Percentiles rank a stretch among this genome's conserved stretches.
These are phyloP conservation scores for Monosporascus sp. DNA, from an alignment of 2,329 filamentous ascomycete genomes.

Conservation along the genomic window DNA sequence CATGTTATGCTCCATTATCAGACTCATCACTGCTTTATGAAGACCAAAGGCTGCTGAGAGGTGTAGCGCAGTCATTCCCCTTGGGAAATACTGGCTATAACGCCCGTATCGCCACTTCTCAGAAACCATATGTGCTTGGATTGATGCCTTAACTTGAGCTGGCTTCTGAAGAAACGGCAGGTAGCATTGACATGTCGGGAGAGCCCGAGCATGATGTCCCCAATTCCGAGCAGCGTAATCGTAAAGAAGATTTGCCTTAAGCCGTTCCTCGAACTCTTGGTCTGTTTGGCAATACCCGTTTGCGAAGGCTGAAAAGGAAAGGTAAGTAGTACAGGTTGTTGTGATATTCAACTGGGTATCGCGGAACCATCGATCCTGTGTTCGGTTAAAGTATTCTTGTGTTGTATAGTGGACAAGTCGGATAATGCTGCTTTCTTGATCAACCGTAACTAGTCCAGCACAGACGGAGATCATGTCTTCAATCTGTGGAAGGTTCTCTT, in stretches of 20 bases:
- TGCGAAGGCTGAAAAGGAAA: conserved; percentile 22
- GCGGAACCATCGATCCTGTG: conserved; percentile 23
- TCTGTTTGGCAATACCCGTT: background rate
- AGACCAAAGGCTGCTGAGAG: no score
- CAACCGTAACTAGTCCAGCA: conserved; percentile 33
- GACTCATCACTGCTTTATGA: no score
- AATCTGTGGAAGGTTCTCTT: conserved; percentile 24
- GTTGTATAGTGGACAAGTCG: conserved; percentile 40
- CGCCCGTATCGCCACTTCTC: no score
- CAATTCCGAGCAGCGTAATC: conserved; percentile 9
- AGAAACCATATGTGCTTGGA: background rate
- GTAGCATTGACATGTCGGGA: background rate
- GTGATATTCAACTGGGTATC: conserved; percentile 22
- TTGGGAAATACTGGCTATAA: no score
- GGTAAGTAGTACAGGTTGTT: conserved; percentile 28
- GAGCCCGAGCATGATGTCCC: conserved; percentile 3
- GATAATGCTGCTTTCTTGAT: conserved; percentile 31
- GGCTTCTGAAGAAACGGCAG: background rate
- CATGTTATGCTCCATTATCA: no score
- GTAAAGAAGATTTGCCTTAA: conserved; percentile 1
- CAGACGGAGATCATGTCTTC: conserved; percentile 30
- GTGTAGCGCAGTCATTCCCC: no score
- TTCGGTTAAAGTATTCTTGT: conserved; percentile 36
- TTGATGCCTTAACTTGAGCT: background rate
- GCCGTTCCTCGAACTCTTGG: conserved; percentile 1